Percentiles rank a stretch among this genome's conserved stretches.
These are phyloP conservation scores for Colletotrichum sp. DNA, from an alignment of 2,329 filamentous ascomycete genomes.

Conservation along the genomic window DNA sequence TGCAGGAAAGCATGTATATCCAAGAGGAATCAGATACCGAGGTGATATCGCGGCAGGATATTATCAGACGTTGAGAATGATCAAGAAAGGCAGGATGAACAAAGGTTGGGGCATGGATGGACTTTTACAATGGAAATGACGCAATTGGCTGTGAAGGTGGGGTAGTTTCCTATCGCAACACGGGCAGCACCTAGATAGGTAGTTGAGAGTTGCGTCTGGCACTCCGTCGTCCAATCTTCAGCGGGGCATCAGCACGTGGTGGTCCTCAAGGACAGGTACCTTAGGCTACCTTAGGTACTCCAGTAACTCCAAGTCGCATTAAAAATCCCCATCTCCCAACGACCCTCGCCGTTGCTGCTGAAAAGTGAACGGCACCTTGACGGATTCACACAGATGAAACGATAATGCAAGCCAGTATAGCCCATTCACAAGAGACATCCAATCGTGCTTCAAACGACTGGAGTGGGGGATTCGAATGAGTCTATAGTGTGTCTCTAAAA, in stretches of 20 bases:
- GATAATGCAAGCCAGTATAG: not conserved
- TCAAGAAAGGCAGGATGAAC: not conserved
- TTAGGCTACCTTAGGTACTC: not conserved
- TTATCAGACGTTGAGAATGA: not conserved
- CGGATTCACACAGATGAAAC: not conserved
- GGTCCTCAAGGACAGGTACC: not conserved
- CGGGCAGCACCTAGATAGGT: not conserved
- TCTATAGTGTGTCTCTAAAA: not conserved
- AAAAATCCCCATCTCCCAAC: not conserved
- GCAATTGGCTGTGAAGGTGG: conserved; percentile 7
- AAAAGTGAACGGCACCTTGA: not conserved
- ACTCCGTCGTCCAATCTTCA: not conserved
- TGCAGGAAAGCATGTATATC: not conserved
- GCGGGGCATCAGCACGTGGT: not conserved
- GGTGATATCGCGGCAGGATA: not conserved
- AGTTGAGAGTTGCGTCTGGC: not conserved
- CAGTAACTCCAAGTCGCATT: not conserved
- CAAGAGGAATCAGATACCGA: not conserved
- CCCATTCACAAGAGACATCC: not conserved
- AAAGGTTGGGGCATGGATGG: not conserved
- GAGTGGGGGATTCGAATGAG: not conserved
- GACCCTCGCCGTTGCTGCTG: not conserved
- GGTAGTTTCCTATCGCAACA: not conserved
- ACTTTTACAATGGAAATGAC: conserved; percentile 5
- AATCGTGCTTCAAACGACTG: not conserved